Percentiles rank a stretch among this genome's conserved stretches.
Conservation (phyloP, 129 eudicot species). For the Centella asiatica region DNA sequence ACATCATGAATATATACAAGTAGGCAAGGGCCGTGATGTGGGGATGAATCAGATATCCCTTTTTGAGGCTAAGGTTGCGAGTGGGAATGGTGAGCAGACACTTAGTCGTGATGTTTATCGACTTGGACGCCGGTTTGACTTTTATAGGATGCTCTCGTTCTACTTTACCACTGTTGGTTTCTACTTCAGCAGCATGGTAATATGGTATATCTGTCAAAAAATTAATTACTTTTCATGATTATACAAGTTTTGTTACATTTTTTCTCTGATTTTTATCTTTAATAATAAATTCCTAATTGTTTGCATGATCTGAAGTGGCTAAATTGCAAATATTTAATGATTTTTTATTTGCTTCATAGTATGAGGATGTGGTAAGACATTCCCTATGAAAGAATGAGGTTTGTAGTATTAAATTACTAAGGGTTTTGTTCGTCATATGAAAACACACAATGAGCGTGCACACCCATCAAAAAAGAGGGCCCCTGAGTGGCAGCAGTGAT, state of each 20-base stretch:
- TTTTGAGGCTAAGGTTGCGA: slow-evolving; percentile 95
- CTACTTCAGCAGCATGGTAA: slow-evolving; percentile 98
- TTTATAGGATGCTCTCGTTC: slow-evolving; percentile 81
- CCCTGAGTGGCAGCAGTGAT: too few relatives aligned
- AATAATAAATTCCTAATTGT: too few relatives aligned
- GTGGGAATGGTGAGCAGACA: slow-evolving; percentile 97
- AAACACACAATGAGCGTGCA: background rate
- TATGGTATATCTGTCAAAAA: slow-evolving; percentile 40
- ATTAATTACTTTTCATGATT: background rate
- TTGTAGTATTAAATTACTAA: too few relatives aligned
- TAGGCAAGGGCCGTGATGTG: slow-evolving; percentile 94
- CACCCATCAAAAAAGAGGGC: background rate
- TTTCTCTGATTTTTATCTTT: background rate
- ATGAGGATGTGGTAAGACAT: too few relatives aligned
- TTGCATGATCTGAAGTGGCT: background rate
- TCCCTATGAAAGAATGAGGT: too few relatives aligned
- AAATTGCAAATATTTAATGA: background rate
- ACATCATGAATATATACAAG: slow-evolving; percentile 90
- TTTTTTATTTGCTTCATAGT: too few relatives aligned
- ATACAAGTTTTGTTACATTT: background rate
- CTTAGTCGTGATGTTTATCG: slow-evolving; percentile 88
- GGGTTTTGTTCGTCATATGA: too few relatives aligned
- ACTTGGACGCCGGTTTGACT: slow-evolving; percentile 87
- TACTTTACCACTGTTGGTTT: slow-evolving; percentile 93
- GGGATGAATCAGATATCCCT: slow-evolving; percentile 94